These are phyloP conservation scores for Moringa oleifera DNA, from an alignment of 345 rosid species.

Conservation along the genomic window DNA sequence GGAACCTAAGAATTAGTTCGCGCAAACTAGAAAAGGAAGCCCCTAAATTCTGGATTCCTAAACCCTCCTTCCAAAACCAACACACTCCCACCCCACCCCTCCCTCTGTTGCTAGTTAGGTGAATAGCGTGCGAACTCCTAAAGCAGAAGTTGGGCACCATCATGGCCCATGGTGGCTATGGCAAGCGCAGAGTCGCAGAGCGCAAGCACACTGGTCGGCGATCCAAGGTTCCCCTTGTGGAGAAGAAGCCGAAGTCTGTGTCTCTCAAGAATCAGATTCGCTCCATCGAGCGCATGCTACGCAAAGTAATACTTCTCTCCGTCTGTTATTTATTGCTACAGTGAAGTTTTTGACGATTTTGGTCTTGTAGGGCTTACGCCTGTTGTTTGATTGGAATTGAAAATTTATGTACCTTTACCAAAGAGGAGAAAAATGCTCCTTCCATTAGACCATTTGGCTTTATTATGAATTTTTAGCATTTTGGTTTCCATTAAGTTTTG, in stretches of 20 bases:
- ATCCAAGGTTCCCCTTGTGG: slow-evolving; percentile 58
- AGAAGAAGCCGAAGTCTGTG: slow-evolving; percentile 76
- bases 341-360: not conserved
- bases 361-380: not conserved
- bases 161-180: slow-evolving; percentile 97
- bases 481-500: too few relatives aligned
- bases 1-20: too few relatives aligned
- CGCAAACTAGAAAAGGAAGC: not conserved
- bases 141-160: not conserved
- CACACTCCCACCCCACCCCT: too few relatives aligned
- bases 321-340: too few relatives aligned
- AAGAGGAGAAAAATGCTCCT: not conserved
- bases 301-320: slow-evolving; percentile 49
- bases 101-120: not conserved
- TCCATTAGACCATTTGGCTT: too few relatives aligned
- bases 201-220: slow-evolving; percentile 71
- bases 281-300: slow-evolving; percentile 91
- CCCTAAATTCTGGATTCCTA: not conserved
- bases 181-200: slow-evolving; percentile 63
- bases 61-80: too few relatives aligned
- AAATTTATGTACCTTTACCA: too few relatives aligned
- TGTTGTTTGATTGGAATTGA: too few relatives aligned
- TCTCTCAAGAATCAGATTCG: slow-evolving; percentile 95
- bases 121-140: too few relatives aligned
- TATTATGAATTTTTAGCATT: too few relatives aligned